These are phyloP conservation scores for Lactarius tabidus DNA, from an alignment of 768 basidiomycete genomes.

Conservation along the genomic window DNA sequence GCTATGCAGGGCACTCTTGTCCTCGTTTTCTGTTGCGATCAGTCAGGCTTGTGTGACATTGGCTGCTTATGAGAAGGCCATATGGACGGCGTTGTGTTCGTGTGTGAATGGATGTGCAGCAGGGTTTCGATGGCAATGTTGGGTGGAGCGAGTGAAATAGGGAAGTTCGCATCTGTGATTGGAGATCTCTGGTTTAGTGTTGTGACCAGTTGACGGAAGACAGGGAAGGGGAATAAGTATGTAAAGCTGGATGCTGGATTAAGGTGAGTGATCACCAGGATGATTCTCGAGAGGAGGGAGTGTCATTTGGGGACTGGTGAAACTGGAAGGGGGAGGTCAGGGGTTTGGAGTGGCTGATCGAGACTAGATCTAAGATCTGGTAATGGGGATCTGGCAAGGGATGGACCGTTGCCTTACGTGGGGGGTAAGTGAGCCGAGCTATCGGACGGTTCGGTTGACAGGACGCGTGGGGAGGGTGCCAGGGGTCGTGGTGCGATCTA, in stretches of 20 bases:
- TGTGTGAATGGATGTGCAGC: constrained; percentile 1
- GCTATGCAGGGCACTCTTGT: background rate
- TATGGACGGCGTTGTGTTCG: background rate
- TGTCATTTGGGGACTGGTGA: constrained; percentile 3
- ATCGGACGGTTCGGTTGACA: constrained; percentile 9
- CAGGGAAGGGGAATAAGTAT: background rate
- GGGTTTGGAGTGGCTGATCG: constrained; percentile 4
- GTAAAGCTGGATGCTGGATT: background rate
- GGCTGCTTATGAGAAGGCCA: background rate
- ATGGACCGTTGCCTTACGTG: constrained; percentile 1
- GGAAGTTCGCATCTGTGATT: background rate
- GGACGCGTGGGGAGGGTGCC: background rate
- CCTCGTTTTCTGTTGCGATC: constrained; percentile 2
- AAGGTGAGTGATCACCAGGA: background rate
- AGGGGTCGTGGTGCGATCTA: constrained; percentile 1
- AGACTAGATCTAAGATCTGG: constrained; percentile 14
- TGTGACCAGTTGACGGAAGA: background rate
- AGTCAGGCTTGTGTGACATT: background rate
- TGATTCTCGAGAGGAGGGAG: background rate
- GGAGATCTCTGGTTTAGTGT: background rate
- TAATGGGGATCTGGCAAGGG: background rate
- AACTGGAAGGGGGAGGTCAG: background rate
- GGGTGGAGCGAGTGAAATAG: too few relatives aligned
- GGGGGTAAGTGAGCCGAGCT: background rate
- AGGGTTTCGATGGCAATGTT: constrained; percentile 5